These are phyloP conservation scores for Wickerhamomyces subpelliculosus DNA, from an alignment of 805 yeast genomes.

Conservation along the genomic window DNA sequence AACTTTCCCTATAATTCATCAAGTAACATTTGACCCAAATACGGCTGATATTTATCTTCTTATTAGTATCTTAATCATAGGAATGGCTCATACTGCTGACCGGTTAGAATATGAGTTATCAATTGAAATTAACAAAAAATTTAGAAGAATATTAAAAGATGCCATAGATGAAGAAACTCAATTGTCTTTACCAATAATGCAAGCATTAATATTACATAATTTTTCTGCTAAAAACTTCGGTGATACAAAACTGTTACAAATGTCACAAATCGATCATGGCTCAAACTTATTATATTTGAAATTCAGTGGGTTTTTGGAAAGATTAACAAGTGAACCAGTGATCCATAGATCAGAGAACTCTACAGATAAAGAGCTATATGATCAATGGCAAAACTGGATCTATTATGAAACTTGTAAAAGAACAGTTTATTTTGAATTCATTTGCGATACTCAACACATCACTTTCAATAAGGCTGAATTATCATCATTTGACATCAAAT, in stretches of 20 bases:
- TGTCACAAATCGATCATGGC: slow-evolving; percentile 1
- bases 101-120: background rate
- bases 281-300: background rate
- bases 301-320: background rate
- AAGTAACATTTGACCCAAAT: background rate
- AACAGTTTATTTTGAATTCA: slow-evolving; percentile 33
- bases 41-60: background rate
- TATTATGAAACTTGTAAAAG: slow-evolving; percentile 38
- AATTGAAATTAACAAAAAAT: background rate
- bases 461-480: slow-evolving; percentile 27
- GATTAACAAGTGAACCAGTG: background rate
- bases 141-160: background rate
- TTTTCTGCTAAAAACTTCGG: background rate
- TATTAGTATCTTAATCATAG: background rate
- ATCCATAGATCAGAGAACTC: background rate
- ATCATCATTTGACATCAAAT: slow-evolving; percentile 35
- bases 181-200: background rate
- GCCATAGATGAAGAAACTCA: background rate
- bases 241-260: background rate
- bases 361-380: background rate
- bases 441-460: slow-evolving; percentile 34
- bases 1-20: background rate
- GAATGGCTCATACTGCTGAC: slow-evolving; percentile 1
- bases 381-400: slow-evolving; percentile 40
- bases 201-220: background rate